These are phyloP conservation scores for Coemansia erecta DNA, from an alignment of 192 early-diverging fungal species.

Conservation along the genomic window DNA sequence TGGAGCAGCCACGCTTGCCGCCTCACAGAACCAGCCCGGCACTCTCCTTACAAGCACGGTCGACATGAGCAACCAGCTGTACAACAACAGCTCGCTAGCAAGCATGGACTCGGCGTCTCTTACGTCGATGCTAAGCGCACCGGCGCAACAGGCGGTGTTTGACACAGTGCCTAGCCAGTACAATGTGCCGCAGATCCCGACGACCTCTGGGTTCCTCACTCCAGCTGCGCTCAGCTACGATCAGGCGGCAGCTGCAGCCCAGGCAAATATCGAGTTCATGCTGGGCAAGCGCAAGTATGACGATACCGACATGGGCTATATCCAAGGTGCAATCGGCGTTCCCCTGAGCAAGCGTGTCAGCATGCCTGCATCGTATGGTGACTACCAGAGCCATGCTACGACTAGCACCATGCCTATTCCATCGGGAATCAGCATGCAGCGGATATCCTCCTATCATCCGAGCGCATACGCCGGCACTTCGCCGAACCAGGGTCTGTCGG, in stretches of 20 bases:
- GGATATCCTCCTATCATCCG: conserved; percentile 41
- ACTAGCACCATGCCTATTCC: conserved; percentile 21
- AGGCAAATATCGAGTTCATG: conserved; percentile 5
- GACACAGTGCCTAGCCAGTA: not conserved
- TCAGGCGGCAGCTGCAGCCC: conserved; percentile 2
- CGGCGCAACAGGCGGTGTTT: conserved; percentile 8
- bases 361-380: conserved; percentile 35
- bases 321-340: conserved; percentile 25
- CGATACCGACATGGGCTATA: conserved; percentile 3
- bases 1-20: conserved; percentile 6
- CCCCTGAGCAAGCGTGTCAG: conserved; percentile 44
- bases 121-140: conserved; percentile 11
- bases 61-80: conserved; percentile 7
- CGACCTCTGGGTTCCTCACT: conserved; percentile 8
- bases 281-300: conserved; percentile 33
- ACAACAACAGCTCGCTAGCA: conserved; percentile 10
- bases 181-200: not conserved
- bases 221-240: conserved; percentile 10
- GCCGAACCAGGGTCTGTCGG: not conserved
- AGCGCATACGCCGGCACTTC: conserved; percentile 1
- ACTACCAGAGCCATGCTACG: not conserved
- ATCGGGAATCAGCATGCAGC: conserved; percentile 27
- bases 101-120: conserved; percentile 13
- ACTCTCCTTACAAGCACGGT: conserved; percentile 3
- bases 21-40: conserved; percentile 8